These are phyloP conservation scores for Asparagopsis taxiformis DNA, from an alignment of 31 red algal species.

Conservation along the genomic window DNA sequence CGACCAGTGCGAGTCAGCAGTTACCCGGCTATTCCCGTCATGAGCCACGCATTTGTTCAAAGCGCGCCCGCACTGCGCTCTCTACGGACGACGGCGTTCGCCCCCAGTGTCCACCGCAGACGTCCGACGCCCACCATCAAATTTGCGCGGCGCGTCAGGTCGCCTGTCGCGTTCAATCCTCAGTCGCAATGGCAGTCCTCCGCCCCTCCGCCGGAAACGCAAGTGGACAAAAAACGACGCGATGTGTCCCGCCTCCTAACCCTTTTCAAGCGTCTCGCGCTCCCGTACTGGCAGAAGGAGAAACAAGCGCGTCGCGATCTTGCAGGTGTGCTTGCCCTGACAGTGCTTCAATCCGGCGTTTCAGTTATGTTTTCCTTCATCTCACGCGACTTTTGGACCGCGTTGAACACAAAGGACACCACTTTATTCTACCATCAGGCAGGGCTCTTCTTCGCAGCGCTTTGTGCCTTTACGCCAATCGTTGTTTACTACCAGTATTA, in stretches of 20 bases:
- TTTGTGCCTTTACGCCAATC: conserved; percentile 73
- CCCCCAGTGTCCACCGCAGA: no score
- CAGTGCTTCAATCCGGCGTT: conserved; percentile 78
- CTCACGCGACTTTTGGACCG: conserved; percentile 92
- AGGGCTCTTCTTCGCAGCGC: conserved; percentile 53
- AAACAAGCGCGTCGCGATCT: conserved; percentile 60
- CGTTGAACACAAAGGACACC: conserved; percentile 71
- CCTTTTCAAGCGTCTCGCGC: conserved; percentile 78
- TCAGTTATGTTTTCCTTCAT: conserved; percentile 93
- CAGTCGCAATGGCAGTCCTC: conserved; percentile 7
- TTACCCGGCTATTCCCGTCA: no score
- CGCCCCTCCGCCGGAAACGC: neutral
- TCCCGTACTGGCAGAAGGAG: conserved; percentile 73
- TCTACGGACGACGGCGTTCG: no score
- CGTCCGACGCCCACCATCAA: neutral
- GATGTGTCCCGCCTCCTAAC: conserved; percentile 60
- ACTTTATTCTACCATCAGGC: conserved; percentile 82
- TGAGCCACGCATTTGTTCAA: no score
- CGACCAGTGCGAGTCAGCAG: no score
- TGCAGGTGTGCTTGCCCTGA: conserved; percentile 72
- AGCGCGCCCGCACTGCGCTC: no score
- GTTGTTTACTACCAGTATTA: conserved; percentile 81
- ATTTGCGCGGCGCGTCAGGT: no score
- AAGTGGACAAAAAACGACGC: conserved; percentile 29
- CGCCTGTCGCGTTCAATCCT: no score